These are phyloP conservation scores for Calycina herbarum DNA, from an alignment of 2,329 filamentous ascomycete species.

Conservation along the genomic window DNA sequence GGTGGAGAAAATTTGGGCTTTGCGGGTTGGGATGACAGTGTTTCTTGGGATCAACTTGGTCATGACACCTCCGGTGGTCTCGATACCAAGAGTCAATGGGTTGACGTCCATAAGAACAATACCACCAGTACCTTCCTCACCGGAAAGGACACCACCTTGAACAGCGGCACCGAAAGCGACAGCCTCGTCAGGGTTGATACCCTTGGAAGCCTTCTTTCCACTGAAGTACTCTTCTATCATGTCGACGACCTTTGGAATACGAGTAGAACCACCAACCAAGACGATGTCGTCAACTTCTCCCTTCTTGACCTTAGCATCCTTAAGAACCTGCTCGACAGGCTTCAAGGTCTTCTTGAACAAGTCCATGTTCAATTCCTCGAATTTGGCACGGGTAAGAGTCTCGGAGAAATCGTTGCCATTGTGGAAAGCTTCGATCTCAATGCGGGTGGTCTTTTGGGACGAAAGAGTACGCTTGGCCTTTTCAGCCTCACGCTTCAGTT, in stretches of 20 bases:
- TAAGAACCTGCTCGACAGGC: constrained; percentile 97
- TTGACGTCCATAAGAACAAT: constrained; percentile 97
- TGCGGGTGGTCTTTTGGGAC: constrained; percentile 87
- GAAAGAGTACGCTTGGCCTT: constrained; percentile 99
- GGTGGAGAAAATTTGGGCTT: constrained; percentile 97
- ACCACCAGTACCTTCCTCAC: constrained; percentile 76
- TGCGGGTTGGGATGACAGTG: constrained; percentile 92
- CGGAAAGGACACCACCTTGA: constrained; percentile 92
- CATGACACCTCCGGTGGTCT: constrained; percentile 97
- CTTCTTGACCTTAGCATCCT: constrained; percentile 98
- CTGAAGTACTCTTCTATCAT: constrained; percentile 95
- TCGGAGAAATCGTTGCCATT: constrained; percentile 97
- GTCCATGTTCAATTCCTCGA: constrained; percentile 98
- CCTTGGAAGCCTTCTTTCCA: constrained; percentile 98
- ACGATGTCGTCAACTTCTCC: constrained; percentile 93
- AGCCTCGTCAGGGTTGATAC: constrained; percentile 99
- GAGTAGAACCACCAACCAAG: constrained; percentile 95
- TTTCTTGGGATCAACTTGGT: constrained; percentile 94
- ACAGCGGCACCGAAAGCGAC: constrained; percentile 97
- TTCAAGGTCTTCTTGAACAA: constrained; percentile 99
- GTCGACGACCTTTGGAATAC: constrained; percentile 96
- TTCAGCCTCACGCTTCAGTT: constrained; percentile 98
- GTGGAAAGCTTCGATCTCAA: constrained; percentile 97
- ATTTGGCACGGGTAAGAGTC: constrained; percentile 97
- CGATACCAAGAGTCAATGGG: constrained; percentile 93